Evolutionary conservation across 345 rosid species (phyloP), one percentile per base, ranked within the genome.

Genomic region (Combretum micranthum): DNA sequence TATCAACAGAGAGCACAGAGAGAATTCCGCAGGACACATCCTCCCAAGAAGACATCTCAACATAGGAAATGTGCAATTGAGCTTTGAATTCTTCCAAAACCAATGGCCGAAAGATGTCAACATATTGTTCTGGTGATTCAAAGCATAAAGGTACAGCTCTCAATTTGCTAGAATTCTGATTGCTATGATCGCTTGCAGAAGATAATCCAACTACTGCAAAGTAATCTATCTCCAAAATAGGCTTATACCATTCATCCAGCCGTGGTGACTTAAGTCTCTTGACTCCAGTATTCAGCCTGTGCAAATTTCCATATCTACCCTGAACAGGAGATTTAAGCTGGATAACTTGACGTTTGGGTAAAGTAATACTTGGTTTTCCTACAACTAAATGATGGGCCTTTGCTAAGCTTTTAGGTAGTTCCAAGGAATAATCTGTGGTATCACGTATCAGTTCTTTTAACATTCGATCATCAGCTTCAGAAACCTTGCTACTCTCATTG

Each of bases 1-100:
- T 84, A 76, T 93, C 97, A 73, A 93, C 81, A 16, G 97, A 84
- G 63, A 93, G 61, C 63, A 89, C 91, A 50, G 99, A 93, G 25
- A 93, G 57, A 71, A 61, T 70, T 22, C 99, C 94, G 68, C 65
- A 84, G 64, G 77, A 83, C 64, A 85, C 71, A 43, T 93, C 97
- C 49, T 83, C 97, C 86, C 72, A 71, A 44, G 99, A 86, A 42
- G 95, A 84, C 78, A 83, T 75, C 68, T 88, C 97, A 57, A 76
- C 73, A 69, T 80, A 93, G 64, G 88, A 84, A 77, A 81, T 83
- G 58, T 79, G 76, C 54, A 93, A 71, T 70, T 93, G 99, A 57
- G 99, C 99, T 75, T 85, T 93, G 62, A 93, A 93, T 80, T 93
- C 99, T 78, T 93, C 96, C 69, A 93, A 66, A 64, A 93, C 89